These are phyloP conservation scores for Hypomyces perniciosus DNA, from an alignment of 2,329 filamentous ascomycete genomes.

Conservation along the genomic window DNA sequence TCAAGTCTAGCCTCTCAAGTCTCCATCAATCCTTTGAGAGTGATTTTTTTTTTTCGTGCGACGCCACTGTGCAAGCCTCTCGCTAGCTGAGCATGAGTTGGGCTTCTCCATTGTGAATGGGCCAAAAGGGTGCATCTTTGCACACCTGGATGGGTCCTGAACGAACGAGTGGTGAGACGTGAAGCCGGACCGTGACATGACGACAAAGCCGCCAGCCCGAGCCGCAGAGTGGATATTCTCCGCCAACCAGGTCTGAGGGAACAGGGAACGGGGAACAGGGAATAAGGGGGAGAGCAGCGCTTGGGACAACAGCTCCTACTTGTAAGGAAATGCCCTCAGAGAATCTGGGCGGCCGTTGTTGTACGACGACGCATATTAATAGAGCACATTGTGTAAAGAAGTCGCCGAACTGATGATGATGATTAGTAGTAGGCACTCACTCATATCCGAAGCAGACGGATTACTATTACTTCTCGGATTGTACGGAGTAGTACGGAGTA, in stretches of 20 bases:
- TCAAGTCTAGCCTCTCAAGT: no score
- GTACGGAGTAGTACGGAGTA: no score
- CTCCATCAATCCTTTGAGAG: no score
- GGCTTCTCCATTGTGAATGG: neutral
- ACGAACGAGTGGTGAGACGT: constrained; percentile 5
- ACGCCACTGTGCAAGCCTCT: neutral
- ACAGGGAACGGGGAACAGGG: neutral
- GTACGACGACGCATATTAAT: neutral
- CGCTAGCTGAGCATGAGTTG: neutral
- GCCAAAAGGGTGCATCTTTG: neutral
- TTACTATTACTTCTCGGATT: no score
- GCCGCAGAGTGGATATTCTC: neutral
- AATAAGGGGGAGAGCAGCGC: neutral
- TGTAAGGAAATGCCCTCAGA: no score
- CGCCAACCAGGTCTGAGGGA: neutral
- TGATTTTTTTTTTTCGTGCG: no score
- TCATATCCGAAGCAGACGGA: no score
- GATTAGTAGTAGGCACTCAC: no score
- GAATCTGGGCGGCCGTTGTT: neutral
- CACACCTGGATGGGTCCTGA: neutral
- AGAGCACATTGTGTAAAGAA: no score
- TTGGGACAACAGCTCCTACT: neutral
- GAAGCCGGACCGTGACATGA: constrained; percentile 5
- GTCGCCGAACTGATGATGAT: no score
- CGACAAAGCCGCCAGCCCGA: constrained; percentile 6